A percentile compares a stretch with the other conserved stretches of the same genome.
Conservation (phyloP, 495 filamentous ascomycete species). For the Penicillium canariense region DNA sequence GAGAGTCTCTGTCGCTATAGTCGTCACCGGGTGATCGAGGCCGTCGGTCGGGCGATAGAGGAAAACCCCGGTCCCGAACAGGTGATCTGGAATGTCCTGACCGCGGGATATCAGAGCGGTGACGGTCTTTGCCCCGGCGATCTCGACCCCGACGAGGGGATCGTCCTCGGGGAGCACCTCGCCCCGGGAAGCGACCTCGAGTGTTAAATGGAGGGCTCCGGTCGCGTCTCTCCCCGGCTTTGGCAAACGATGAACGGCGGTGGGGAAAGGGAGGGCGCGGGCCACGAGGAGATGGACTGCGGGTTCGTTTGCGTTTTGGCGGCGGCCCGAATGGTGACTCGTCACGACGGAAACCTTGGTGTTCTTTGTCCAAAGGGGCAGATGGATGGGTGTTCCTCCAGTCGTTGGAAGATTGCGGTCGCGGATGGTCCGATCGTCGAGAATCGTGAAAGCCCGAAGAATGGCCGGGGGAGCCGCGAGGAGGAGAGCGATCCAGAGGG, state of each 20-base stretch:
- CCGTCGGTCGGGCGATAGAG: slow-evolving; percentile 30
- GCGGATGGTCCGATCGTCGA: slow-evolving; percentile 15
- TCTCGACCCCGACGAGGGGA: slow-evolving; percentile 38
- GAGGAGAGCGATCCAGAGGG: slow-evolving; percentile 27
- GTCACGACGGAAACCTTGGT: slow-evolving; percentile 25
- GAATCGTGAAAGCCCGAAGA: slow-evolving; percentile 11
- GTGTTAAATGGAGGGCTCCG: slow-evolving; percentile 28
- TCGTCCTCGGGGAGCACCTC: slow-evolving; percentile 32
- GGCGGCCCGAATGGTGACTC: slow-evolving; percentile 35
- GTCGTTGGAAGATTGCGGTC: slow-evolving; percentile 18
- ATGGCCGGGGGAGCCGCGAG: slow-evolving; percentile 34
- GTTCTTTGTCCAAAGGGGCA: slow-evolving; percentile 24
- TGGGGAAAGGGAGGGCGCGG: slow-evolving; percentile 23
- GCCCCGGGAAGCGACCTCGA: slow-evolving; percentile 34
- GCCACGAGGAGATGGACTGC: slow-evolving; percentile 44
- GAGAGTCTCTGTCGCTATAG: slow-evolving; percentile 30
- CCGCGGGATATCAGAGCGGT: slow-evolving; percentile 23
- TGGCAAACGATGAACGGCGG: slow-evolving; percentile 25
- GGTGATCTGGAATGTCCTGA: slow-evolving; percentile 33
- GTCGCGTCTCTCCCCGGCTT: slow-evolving; percentile 32
- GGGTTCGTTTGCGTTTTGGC: slow-evolving; percentile 45
- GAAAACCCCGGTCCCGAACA: slow-evolving; percentile 27
- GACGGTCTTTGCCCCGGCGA: slow-evolving; percentile 33
- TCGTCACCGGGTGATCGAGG: slow-evolving; percentile 30
- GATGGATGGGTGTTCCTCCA: slow-evolving; percentile 20